Evolutionary conservation across 1,139 yeast species (phyloP).

Genomic region (Hyphopichia pseudoburtonii): DNA sequence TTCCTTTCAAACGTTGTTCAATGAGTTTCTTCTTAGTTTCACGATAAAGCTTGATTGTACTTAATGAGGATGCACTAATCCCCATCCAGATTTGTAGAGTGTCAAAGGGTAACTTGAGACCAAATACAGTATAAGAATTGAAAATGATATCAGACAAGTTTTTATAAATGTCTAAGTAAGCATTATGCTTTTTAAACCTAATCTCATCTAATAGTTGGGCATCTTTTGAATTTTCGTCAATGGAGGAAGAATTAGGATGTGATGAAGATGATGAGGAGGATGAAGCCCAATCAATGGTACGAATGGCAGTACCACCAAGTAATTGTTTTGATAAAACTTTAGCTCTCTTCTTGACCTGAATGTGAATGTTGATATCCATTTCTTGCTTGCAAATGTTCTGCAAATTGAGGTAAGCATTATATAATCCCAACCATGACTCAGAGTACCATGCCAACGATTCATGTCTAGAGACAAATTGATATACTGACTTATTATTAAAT

Average conservation of each 20-base stretch:
- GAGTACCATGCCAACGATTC: slow-evolving; percentile 66
- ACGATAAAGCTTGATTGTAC: slow-evolving; percentile 40
- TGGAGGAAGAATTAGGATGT: no score
- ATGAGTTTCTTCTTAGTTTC: slow-evolving; percentile 35
- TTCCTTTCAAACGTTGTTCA: slow-evolving; percentile 15
- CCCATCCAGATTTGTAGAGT: slow-evolving; percentile 53
- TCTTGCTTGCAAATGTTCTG: slow-evolving; percentile 42
- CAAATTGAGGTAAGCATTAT: slow-evolving; percentile 44
- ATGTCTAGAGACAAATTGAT: slow-evolving; percentile 44
- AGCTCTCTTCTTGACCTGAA: slow-evolving; percentile 42
- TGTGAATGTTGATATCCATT: slow-evolving; percentile 39
- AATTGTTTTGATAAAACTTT: slow-evolving; percentile 37
- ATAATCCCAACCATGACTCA: slow-evolving; percentile 56
- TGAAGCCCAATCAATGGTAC: slow-evolving; percentile 8
- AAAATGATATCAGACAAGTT: slow-evolving; percentile 42
- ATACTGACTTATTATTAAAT: slow-evolving; percentile 37
- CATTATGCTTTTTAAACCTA: slow-evolving; percentile 38
- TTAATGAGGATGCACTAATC: slow-evolving; percentile 40
- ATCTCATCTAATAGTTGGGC: slow-evolving; percentile 28
- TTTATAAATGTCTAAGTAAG: slow-evolving; percentile 43
- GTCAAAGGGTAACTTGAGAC: slow-evolving; percentile 38
- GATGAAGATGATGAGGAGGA: slow-evolving; percentile 4
- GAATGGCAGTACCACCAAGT: slow-evolving; percentile 20
- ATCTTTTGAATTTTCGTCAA: slow-evolving; percentile 20
- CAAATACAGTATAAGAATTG: slow-evolving; percentile 46